Base-by-base conservation (phyloP, 805 yeast species). In the Kodamaea sagamina region DNA sequence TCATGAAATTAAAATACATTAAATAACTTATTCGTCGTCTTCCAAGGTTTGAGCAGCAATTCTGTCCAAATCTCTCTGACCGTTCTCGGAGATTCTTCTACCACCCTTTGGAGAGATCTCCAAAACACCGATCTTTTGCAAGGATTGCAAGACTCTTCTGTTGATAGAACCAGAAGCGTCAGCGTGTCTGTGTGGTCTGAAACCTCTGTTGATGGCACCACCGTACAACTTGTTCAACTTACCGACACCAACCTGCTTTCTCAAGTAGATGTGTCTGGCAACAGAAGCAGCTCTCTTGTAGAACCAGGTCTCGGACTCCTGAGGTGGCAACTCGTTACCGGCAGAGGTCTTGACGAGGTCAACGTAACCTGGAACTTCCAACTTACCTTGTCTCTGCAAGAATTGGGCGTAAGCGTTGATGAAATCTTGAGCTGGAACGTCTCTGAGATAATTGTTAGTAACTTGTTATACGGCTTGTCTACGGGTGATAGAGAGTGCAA, bases 1-100 rank as follows among this genome's bases (percentile, higher is more conserved):
- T 21, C 13, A 35, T 35, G 18, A 16, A 36, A 22, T 36, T 29
- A 29, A 29, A 29, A 29, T 29, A 29, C 21, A 27, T 41, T 47
- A 45, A 45, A 49, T 48, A 42, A 49, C 44, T 50, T 49, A 50
- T 54, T 86, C 95, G 68, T 86, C 93, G 71, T 82, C 83, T 79
- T 89, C 96, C 75, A 87, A 82, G 73, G 96, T 89, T 81, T 89
- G 96, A 74, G 96, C 96, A 71, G 98, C 98, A 75, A 92, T 92
- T 85, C 99, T 97, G 82, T 93, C 99, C 81, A 93, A 86, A 81
- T 93, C 99, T 88, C 99, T 90, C 82, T 92, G 98, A 74, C 99
- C 99, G 79, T 89, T 87, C 74, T 89, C 97, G 56, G 97, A 86
- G 84, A 93, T 89, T 78, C 90, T 89, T 85, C 99, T 93, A 77